phyloP scores from a whole-genome alignment of 768 basidiomycete species.

The Plicaturopsis crispa region DNA sequence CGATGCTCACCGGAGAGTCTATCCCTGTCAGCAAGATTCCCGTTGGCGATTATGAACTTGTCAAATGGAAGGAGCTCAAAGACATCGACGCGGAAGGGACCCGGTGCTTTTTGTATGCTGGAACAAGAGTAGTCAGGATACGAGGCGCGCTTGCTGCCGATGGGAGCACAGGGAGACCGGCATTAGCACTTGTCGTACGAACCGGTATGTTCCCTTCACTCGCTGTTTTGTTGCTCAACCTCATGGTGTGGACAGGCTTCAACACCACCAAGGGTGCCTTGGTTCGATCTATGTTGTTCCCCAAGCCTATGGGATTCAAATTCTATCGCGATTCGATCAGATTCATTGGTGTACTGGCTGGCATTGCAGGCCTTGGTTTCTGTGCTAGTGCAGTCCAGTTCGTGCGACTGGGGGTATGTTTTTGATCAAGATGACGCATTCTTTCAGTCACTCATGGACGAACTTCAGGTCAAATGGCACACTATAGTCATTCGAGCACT shows the following conservation, averaged over 20 bases:
- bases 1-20: slow-evolving; percentile 98
- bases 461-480: slow-evolving; percentile 69
- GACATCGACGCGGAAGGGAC: slow-evolving; percentile 54
- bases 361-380: slow-evolving; percentile 90
- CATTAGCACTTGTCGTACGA: slow-evolving; percentile 76
- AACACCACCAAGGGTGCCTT: slow-evolving; percentile 97
- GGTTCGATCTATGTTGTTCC: slow-evolving; percentile 95
- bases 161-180: slow-evolving; percentile 45
- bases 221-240: not conserved
- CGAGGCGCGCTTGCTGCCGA: slow-evolving; percentile 53
- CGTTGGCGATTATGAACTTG: slow-evolving; percentile 70
- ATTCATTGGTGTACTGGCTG: slow-evolving; percentile 87
- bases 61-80: slow-evolving; percentile 60
- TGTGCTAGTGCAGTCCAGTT: slow-evolving; percentile 90
- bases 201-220: slow-evolving; percentile 48
- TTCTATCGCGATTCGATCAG: slow-evolving; percentile 90
- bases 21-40: slow-evolving; percentile 93
- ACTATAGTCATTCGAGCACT: slow-evolving; percentile 89
- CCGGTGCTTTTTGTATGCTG: slow-evolving; percentile 83
- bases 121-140: slow-evolving; percentile 86
- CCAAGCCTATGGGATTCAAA: slow-evolving; percentile 97
- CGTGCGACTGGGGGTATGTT: slow-evolving; percentile 74
- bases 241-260: slow-evolving; percentile 49
- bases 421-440: slow-evolving; percentile 1
- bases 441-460: no score